Percentiles rank a stretch among this genome's conserved stretches.
These are phyloP conservation scores for Pythium aquatile DNA, from an alignment of 352 stramenopile species.

Conservation along the genomic window DNA sequence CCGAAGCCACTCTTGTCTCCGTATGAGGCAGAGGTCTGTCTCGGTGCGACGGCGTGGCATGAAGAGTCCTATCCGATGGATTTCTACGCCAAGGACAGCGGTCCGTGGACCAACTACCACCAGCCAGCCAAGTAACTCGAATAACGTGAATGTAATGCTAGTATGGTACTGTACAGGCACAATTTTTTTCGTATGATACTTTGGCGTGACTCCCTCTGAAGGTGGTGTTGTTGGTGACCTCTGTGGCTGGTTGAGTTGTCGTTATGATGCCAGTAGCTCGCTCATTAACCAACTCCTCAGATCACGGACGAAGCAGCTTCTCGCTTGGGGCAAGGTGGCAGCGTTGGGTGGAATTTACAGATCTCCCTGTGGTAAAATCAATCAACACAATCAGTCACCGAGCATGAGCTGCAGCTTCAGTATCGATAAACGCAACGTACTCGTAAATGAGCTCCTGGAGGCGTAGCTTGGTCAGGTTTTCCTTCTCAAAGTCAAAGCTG, in stretches of 20 bases:
- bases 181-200: neutral
- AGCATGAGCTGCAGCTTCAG: neutral
- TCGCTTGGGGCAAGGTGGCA: slow-evolving; percentile 23
- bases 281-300: slow-evolving; percentile 7
- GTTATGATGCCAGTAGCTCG: neutral
- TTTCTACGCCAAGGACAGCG: slow-evolving; percentile 96
- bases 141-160: neutral
- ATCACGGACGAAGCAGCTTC: slow-evolving; percentile 12
- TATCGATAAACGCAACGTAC: slow-evolving; percentile 33
- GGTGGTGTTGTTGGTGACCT: neutral
- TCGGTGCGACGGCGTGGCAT: slow-evolving; percentile 88
- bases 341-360: slow-evolving; percentile 66
- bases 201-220: neutral
- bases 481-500: slow-evolving; percentile 90
- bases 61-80: slow-evolving; percentile 98
- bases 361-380: slow-evolving; percentile 47
- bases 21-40: slow-evolving; percentile 96
- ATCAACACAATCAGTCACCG: slow-evolving; percentile 3
- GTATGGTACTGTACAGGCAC: neutral
- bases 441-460: slow-evolving; percentile 89
- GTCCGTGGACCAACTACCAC: slow-evolving; percentile 97
- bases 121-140: slow-evolving; percentile 27
- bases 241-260: neutral
- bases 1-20: slow-evolving; percentile 94
- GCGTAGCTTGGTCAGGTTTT: slow-evolving; percentile 74